Base-by-base conservation (phyloP, 805 yeast species). In the Saccharomyces mikatae region DNA sequence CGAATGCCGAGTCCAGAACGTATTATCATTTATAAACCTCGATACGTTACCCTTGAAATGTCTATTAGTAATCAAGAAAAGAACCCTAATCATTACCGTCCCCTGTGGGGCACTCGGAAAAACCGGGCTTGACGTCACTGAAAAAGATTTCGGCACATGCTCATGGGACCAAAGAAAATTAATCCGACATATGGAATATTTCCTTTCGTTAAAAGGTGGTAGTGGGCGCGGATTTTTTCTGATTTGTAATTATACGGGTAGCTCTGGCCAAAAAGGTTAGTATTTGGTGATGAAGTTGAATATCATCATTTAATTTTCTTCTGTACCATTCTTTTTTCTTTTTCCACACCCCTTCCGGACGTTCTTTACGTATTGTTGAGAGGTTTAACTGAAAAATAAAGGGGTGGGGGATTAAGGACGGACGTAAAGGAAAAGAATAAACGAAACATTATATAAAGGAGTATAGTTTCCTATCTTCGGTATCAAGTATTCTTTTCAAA, bases 391-490 rank as follows among this genome's bases (percentile, higher is more conserved):
- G 13, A 17, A 36, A 36, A 36, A 36, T 36, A 17, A 36, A 36
- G 44, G 44, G 44, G 44, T 17, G 44, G 44, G 11, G 13, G 22
- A 36, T 36, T 36, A 36, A 36, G 44, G 24, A 36, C 44, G 44
- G 41, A 36, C 17, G 44, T n/a, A 6, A 36, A 17, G 32, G 48
- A 31, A 30, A 32, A 41, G 17, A 24, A 52, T 24, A 36, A 52
- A 46, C 46, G 30, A 52, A 24, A 36, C 44, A 47, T 24, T 22
- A 47, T 30, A 30, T 48, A 49, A 41, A 27, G 47, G 48, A 47
- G 41, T 26, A 41, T 13, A 22, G 14, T 52, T 52, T 47, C 29
- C n/a, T n/a, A n/a, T n/a, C n/a, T n/a, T n/a, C n/a, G n/a, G n/a
- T n/a, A n/a, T n/a, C n/a, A n/a, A n/a, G n/a, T n/a, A n/a, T n/a